Base-by-base conservation (phyloP, 306 rosid genomes). In the Rosa persica region DNA sequence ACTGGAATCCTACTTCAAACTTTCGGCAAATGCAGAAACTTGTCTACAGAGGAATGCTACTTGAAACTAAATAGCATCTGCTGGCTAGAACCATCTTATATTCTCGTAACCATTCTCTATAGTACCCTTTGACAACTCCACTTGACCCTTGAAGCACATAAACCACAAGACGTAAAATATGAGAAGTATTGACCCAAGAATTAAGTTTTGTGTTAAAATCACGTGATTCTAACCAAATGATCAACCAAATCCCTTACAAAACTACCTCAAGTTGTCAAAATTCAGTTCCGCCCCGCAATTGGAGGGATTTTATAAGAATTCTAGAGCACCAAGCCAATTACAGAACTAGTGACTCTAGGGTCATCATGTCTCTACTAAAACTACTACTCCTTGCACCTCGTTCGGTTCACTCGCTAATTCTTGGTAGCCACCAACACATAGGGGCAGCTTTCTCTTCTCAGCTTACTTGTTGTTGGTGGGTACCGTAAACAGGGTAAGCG, bases 381-480 rank as follows among this genome's bases (percentile, higher is more conserved):
- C 79, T 81, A 72, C 79, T 76, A 30, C 47, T 83, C 16, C 44
- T 57, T 36, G 85, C 82, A 78, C 77, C 78, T 19, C 27, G 16
- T 77, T 44, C 76, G 4, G 70, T 69, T 54, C 66, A 25, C 75
- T 54, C 67, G 4, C 13, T 70, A 57, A 44, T 22, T 46, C 69
- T 43, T 12, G 34, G n/a, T 40, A 69, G 81, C 61, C 70, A 47
- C 77, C 73, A 27, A n/a, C 48, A 8, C 34, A 38, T 30, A 40
- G 54, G 64, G 38, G 48, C 19, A 54, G 57, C 68, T 40, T 20
- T 52, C 39, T 20, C 44, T 34, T 15, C 25, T 95, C 87, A 91
- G 92, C 90, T 96, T 81, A 96, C 98, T 88, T 93, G 98, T 79
- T 96, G 98, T 78, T 93, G 98, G 85, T 92, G 98, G 76, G 87